Evolutionary conservation across 495 filamentous ascomycete genomes (phyloP).

Genomic region (Copromyces sp.): DNA sequence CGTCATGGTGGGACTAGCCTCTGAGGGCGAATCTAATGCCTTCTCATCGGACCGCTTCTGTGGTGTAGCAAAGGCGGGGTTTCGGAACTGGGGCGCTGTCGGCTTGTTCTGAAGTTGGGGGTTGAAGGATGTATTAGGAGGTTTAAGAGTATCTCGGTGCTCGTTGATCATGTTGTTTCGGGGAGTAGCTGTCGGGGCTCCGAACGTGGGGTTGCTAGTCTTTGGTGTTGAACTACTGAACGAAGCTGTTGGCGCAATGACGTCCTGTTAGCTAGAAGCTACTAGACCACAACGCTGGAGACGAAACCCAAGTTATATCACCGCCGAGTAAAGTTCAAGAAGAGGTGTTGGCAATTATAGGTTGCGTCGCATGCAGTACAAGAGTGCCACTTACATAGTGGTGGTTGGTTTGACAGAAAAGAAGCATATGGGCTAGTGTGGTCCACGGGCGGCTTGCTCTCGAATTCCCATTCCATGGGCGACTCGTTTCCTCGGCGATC

Average conservation of each 20-base stretch:
- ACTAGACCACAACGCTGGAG: not conserved
- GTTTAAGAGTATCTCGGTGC: conserved; percentile 1
- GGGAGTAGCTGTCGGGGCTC: not conserved
- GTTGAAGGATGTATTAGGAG: conserved; percentile 26
- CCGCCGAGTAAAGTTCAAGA: not conserved
- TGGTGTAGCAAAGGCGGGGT: conserved; percentile 68
- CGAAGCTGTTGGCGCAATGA: not conserved
- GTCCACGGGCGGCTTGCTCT: conserved; percentile 33
- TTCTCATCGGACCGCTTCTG: conserved; percentile 59
- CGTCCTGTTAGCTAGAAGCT: not conserved
- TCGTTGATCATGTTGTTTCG: not conserved
- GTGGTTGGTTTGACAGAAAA: conserved; percentile 13
- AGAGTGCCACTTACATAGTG: conserved; percentile 13
- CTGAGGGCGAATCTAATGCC: conserved; percentile 58
- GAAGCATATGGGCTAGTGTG: conserved; percentile 36
- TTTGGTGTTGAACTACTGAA: not conserved
- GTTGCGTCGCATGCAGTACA: not conserved
- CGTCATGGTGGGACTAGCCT: conserved; percentile 61
- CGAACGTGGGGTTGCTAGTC: not conserved
- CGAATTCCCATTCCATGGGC: conserved; percentile 44
- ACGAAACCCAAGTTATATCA: not conserved
- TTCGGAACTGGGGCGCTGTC: conserved; percentile 46
- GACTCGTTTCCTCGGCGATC: conserved; percentile 34
- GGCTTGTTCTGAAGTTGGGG: conserved; percentile 23
- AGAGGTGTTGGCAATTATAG: not conserved